Evolutionary conservation across 2,329 filamentous ascomycete genomes (phyloP), one percentile per base, ranked within the genome.

Genomic region (Aspergillus arachidicola): DNA sequence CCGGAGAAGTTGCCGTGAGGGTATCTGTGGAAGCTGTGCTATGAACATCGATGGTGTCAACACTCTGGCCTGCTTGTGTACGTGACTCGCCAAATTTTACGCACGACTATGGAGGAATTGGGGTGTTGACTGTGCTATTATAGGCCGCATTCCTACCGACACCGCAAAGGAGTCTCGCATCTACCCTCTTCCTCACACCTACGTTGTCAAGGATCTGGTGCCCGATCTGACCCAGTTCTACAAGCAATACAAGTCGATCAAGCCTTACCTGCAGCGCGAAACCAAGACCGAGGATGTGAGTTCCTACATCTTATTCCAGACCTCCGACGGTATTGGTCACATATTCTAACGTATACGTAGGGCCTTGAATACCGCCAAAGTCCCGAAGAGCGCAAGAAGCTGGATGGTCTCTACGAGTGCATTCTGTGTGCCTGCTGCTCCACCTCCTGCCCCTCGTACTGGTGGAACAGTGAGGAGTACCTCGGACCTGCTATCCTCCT

Each of bases 31-130:
- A 71, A 96, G 92, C 81, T 99, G 95, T 79, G 95, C 95, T 71
- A 99, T 99, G 95, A 99, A 99, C 86, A 98, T 99, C 79, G 96
- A 98, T 80, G 95, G 95, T 79, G 91, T 96, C 75, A 99, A 99
- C 85, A 99, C 95, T 62, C 83, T 99, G 74, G 95, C 95, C 71
- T 99, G 95, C 83, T 84, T 99, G 78, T 99, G 95, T 97, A 92
- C 73, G 91, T 89, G 23, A n/a, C 62, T 45, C 34, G 6, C 10
- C 38, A 21, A 23, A 6, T 26, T 36, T 19, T 5, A 9, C 4
- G 21, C 14, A 46, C 50, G 5, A 19, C n/a, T 12, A 53, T 19
- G 34, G 32, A 34, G 23, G 19, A 61, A 60, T 34, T 26, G 51
- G 46, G 64, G 58, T 36, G 57, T 58, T 69, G 66, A 64, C 64